Conservation (phyloP, 495 filamentous ascomycete genomes). For the Aspergillus sclerotioniger region DNA sequence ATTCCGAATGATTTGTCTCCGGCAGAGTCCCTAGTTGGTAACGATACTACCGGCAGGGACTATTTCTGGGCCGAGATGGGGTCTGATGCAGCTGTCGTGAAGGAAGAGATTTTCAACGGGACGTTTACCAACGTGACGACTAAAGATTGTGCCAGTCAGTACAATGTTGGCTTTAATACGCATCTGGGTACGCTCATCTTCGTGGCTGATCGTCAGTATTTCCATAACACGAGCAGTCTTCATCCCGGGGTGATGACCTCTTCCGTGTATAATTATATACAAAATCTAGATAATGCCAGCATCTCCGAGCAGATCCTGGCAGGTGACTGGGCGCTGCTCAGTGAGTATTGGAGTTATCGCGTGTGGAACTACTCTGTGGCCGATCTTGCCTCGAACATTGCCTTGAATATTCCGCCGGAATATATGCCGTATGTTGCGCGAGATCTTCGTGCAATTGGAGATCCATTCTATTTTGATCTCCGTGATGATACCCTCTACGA, state of each 20-base stretch:
- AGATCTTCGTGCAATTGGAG: too few species aligned
- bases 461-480: too few species aligned
- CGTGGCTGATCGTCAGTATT: background rate
- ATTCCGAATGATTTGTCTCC: constrained; percentile 5
- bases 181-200: background rate
- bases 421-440: too few species aligned
- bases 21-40: background rate
- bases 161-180: background rate
- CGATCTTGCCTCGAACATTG: background rate
- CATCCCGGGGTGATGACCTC: background rate
- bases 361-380: background rate
- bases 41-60: background rate
- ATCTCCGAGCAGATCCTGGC: background rate
- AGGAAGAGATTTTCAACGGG: background rate
- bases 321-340: background rate
- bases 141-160: background rate
- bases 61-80: background rate
- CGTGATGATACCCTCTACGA: background rate
- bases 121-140: background rate
- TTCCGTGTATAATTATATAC: background rate
- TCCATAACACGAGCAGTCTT: background rate
- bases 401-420: background rate
- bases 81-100: background rate
- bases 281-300: background rate
- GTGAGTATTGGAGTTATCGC: background rate